A percentile compares a stretch with the other conserved stretches of the same genome.
These are phyloP conservation scores for Penicillium crustosum DNA, from an alignment of 2,329 filamentous ascomycete genomes.

Conservation along the genomic window DNA sequence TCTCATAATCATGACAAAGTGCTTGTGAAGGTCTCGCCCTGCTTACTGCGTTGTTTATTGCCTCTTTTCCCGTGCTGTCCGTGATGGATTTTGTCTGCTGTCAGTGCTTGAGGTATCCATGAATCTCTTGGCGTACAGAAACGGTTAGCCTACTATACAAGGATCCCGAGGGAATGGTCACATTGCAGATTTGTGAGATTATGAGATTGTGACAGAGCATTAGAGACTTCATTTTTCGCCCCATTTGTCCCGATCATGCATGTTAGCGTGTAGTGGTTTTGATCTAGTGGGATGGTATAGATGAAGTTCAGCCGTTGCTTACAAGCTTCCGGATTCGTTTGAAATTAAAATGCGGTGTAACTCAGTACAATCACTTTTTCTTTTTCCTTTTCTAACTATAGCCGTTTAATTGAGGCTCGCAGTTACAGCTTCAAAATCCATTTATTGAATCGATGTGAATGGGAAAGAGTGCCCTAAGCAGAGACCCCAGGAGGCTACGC, in stretches of 20 bases:
- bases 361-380: neutral
- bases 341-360: neutral
- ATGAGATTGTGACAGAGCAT: neutral
- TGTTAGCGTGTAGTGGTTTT: neutral
- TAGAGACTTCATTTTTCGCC: neutral
- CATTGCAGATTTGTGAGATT: neutral
- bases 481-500: neutral
- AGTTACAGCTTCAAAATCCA: neutral
- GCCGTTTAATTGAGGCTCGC: neutral
- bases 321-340: neutral
- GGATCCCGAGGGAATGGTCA: neutral
- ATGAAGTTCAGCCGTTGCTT: neutral
- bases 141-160: neutral
- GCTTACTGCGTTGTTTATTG: neutral
- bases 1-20: slow-evolving; percentile 7
- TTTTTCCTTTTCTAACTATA: neutral
- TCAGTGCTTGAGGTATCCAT: neutral
- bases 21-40: neutral
- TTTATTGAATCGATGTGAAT: neutral
- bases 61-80: neutral
- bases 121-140: slow-evolving; percentile 4
- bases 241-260: neutral
- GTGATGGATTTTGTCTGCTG: neutral
- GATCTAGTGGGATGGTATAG: neutral
- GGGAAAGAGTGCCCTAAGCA: neutral